Conservation (phyloP, 2,329 filamentous ascomycete species). For the Hymenoscyphus repandus region DNA sequence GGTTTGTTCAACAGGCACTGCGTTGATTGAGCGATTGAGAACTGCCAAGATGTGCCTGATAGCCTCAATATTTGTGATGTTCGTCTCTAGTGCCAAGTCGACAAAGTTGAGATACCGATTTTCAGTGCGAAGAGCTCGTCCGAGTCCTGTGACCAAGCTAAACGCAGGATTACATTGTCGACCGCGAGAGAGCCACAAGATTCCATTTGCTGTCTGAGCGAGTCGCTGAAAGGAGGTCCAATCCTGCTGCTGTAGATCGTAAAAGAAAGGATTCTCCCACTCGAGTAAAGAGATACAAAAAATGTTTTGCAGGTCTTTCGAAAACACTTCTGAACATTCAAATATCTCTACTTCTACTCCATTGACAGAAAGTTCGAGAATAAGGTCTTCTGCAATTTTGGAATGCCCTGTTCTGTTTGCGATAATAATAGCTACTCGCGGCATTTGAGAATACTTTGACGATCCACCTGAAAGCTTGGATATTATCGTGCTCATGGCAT, state of each 20-base stretch:
- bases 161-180: not conserved
- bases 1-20: no score
- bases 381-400: no score
- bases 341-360: no score
- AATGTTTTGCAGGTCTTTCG: not conserved
- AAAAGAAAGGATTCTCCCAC: constrained; percentile 1
- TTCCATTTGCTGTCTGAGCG: not conserved
- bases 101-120: not conserved
- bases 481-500: no score
- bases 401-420: no score
- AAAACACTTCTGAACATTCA: not conserved
- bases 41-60: no score
- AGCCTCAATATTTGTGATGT: not conserved
- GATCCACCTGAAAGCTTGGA: no score
- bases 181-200: constrained; percentile 2
- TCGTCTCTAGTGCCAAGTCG: not conserved
- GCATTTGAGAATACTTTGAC: no score
- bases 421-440: no score
- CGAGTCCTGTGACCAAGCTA: constrained; percentile 2
- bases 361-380: no score
- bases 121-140: not conserved
- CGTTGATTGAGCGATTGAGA: no score
- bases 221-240: not conserved
- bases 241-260: not conserved
- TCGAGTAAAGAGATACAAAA: constrained; percentile 5